Evolutionary conservation across 1,284 basidiomycete species (phyloP), one percentile per base, ranked within the genome.

Genomic region (Ceratobasidium sp.): DNA sequence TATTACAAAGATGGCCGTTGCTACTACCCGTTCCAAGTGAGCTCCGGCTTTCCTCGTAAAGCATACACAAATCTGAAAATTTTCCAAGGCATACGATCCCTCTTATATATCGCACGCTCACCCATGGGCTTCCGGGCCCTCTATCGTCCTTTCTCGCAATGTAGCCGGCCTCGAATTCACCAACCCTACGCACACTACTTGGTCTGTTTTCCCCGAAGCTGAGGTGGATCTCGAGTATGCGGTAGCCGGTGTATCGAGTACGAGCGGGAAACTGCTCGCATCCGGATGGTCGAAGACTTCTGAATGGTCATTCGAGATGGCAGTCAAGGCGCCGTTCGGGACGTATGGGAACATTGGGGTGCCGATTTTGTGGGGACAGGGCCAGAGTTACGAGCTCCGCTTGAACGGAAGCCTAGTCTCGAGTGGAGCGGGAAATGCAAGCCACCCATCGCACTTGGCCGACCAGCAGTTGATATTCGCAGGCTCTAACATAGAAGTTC

Each of bases 261-360:
- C 68, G 16, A 59, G 16, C 39, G 68, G 68, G 7, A n/a, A 58
- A 29, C 53, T 59, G 2, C 53, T 71, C 27, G 56, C 29, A 9
- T 34, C 68, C 8, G 68, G 68, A 34, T 71, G 68, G 68, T 71
- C 68, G 8, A 71, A 71, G 68, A 59, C 68, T 43, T 71, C 68
- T 13, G 22, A 43, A 22, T 59, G 68, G 68, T 58, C 53, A 19
- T 56, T 71, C 14, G 68, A 71, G 27, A 43, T 71, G 56, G 68
- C 68, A 2, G 39, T 71, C 24, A 71, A 59, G 54, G 68, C 43
- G 41, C 68, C 68, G 3, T 27, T n/a, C 39, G 54, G 54, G 11
- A 71, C 68, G 39, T 24, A 19, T 22, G 68, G 68, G 13, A 7
- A 24, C 1, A 29, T 71, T n/a, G 68, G 68, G 27, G 43, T 71